Evolutionary conservation across 208 protist species (phyloP).

Genomic region (Leishmania mexicana): DNA sequence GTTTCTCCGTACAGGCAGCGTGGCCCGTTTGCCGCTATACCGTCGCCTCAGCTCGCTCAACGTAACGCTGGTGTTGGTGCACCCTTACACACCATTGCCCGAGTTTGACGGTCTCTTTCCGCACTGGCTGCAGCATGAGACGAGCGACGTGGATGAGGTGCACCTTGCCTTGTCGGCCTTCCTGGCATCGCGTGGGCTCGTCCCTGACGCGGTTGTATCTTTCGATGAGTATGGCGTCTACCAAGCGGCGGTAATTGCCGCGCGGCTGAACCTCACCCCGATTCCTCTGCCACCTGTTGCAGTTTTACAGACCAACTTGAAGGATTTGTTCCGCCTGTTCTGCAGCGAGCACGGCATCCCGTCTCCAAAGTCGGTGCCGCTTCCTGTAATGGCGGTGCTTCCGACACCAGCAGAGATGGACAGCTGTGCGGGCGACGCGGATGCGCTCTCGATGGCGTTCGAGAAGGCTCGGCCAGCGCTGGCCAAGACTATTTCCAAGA

Average conservation of each 20-base stretch:
- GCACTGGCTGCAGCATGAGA: constrained; percentile 59
- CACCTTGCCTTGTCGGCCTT: constrained; percentile 33
- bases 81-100: constrained; percentile 31
- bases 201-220: constrained; percentile 65
- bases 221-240: constrained; percentile 89
- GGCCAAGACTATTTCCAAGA: background rate
- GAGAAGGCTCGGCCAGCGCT: constrained; percentile 2
- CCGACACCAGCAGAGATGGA: background rate
- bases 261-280: constrained; percentile 18
- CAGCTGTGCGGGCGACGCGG: background rate
- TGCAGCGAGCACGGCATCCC: constrained; percentile 43
- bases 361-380: constrained; percentile 31
- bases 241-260: constrained; percentile 53
- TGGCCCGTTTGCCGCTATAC: constrained; percentile 67
- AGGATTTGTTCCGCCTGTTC: constrained; percentile 56
- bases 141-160: constrained; percentile 45
- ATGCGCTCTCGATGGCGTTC: background rate
- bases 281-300: constrained; percentile 56
- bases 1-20: constrained; percentile 72
- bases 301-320: constrained; percentile 57
- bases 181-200: constrained; percentile 18
- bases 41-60: constrained; percentile 45
- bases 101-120: constrained; percentile 58
- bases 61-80: constrained; percentile 54
- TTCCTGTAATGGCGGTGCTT: constrained; percentile 11